Evolutionary conservation across 805 yeast genomes (phyloP), one percentile per base, ranked within the genome.

Genomic region (Hanseniaspora lachancei): DNA sequence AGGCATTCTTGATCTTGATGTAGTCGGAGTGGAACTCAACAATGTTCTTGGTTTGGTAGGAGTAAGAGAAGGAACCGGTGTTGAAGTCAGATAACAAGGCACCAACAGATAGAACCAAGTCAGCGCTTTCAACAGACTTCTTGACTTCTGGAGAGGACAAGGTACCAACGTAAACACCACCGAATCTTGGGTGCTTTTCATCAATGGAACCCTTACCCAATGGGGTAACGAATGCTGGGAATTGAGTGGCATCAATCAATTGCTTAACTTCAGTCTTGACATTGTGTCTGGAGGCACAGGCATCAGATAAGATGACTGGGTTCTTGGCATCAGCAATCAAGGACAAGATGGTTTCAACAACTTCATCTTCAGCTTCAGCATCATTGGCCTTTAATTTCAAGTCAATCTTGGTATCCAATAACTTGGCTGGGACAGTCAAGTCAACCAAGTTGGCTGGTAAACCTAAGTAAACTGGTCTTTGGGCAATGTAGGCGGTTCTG

Each of bases 131-230:
- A 57, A 84, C 89, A 40, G 81, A 77, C 60, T 77, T 80, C 67
- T 81, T 80, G 55, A 84, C 87, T 60, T 76, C 84, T 58, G 87
- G 87, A 57, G 73, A 71, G 20, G 95, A 82, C 63, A 87, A 72
- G n/a, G 84, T 75, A 63, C 95, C 95, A 57, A 86, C 86, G 68
- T 86, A 86, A 57, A 83, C 87, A 70, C 95, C 95, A 62, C 87
- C 88, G 70, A 79, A 86, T 70, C 86, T 74, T 60, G 80, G 78
- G 68, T 80, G 76, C 59, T 75, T 75, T 71, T 86, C 95, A 69
- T 84, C 81, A 62, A 86, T 79, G 27, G 80, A 74, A 58, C 88
- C 84, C 71, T 86, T 86, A 71, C 95, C 95, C 93, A 86, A 85
- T 63, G 95, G 95, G 54, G 95, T 87, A 57, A 83, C 83, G 70